Evolutionary conservation across 2,329 filamentous ascomycete genomes (phyloP).

Genomic region (Ophiocordyceps robertsii): DNA sequence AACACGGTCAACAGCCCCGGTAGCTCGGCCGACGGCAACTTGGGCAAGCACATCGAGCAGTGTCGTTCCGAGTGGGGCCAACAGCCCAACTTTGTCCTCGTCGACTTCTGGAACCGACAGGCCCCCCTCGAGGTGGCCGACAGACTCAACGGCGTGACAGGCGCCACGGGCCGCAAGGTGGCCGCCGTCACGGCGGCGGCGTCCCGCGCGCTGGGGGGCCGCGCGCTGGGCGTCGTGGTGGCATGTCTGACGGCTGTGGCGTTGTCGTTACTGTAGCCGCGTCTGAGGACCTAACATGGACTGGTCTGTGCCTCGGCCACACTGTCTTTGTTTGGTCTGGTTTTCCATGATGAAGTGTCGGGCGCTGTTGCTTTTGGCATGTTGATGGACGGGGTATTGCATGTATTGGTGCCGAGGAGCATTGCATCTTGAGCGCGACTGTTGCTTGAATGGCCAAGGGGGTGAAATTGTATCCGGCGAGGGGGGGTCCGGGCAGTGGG

Average conservation of each 20-base stretch:
- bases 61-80: conserved; percentile 47
- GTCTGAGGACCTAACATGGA: too few relatives aligned
- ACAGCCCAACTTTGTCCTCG: conserved; percentile 59
- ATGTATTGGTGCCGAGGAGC: too few relatives aligned
- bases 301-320: too few relatives aligned
- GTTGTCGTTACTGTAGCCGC: too few relatives aligned
- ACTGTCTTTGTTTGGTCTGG: too few relatives aligned
- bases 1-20: conserved; percentile 51
- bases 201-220: background rate
- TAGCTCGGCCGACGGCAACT: conserved; percentile 35
- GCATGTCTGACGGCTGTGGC: background rate
- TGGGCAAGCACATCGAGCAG: conserved; percentile 37
- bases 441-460: too few relatives aligned
- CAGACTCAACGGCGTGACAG: conserved; percentile 43
- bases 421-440: too few relatives aligned
- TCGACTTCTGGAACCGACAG: conserved; percentile 68
- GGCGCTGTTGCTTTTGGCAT: too few relatives aligned
- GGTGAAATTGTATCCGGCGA: too few relatives aligned
- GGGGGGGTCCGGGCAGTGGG: too few relatives aligned
- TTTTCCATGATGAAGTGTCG: too few relatives aligned
- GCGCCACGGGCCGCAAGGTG: conserved; percentile 20
- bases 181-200: background rate
- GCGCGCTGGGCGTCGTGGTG: background rate
- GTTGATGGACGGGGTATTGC: too few relatives aligned
- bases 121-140: conserved; percentile 59